phyloP scores from a whole-genome alignment of 2,329 filamentous ascomycete genomes.

The Claviceps fusiformis region DNA sequence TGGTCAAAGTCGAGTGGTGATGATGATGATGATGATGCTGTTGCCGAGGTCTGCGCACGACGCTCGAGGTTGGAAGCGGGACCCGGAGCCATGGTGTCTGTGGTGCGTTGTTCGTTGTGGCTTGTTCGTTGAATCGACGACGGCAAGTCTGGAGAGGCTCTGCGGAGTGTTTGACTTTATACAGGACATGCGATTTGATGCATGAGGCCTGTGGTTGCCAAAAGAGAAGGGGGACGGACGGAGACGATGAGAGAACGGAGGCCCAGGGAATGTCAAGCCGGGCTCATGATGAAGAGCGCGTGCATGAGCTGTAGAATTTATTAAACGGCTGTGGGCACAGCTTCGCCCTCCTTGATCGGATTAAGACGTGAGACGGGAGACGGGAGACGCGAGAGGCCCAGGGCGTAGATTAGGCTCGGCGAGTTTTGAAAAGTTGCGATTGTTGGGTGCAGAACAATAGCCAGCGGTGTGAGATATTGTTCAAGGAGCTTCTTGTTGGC shows the following conservation, averaged over 20 bases:
- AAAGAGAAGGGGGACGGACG: neutral
- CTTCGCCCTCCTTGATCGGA: neutral
- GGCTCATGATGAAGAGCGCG: neutral
- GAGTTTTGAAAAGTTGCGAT: too few species aligned
- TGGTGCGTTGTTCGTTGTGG: neutral
- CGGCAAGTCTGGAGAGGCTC: too few species aligned
- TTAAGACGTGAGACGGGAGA: too few species aligned
- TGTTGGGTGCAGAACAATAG: too few species aligned
- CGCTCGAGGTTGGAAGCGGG: neutral
- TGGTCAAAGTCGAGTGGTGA: constrained; percentile 1
- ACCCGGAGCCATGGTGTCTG: neutral
- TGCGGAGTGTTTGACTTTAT: too few species aligned
- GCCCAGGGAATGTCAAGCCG: neutral
- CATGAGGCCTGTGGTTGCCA: neutral
- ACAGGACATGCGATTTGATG: neutral
- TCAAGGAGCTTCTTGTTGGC: too few species aligned
- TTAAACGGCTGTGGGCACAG: neutral
- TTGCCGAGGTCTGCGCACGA: neutral
- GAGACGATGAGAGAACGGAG: neutral
- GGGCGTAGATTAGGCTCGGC: too few species aligned
- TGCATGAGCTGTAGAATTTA: neutral
- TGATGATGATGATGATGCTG: neutral
- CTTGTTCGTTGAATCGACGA: too few species aligned
- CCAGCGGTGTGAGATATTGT: too few species aligned
- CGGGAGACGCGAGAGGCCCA: too few species aligned